Percentiles rank a stretch among this genome's conserved stretches.
phyloP scores from a whole-genome alignment of 371 early-diverging fungal species.

The Chytridiales sp. region DNA sequence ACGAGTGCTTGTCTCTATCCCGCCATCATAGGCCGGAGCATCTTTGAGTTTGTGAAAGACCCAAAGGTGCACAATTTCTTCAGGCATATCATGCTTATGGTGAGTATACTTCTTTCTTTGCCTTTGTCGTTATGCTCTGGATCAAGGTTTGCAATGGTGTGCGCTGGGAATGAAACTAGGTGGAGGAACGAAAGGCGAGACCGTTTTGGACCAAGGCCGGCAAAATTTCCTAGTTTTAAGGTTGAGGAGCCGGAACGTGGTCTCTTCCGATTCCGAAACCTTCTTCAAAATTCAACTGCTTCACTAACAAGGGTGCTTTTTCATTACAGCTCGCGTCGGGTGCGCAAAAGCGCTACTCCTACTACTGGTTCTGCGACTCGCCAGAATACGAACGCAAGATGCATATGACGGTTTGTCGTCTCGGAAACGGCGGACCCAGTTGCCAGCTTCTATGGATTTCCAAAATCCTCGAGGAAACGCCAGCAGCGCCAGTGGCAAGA shows the following conservation, averaged over 20 bases:
- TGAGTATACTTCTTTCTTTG: too few species aligned
- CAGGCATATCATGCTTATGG: conserved; percentile 23
- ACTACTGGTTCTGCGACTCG: conserved; percentile 29
- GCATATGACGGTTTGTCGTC: conserved; percentile 22
- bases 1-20: conserved; percentile 13
- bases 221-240: too few species aligned
- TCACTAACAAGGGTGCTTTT: too few species aligned
- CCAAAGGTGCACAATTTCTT: conserved; percentile 20
- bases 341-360: conserved; percentile 7
- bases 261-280: too few species aligned
- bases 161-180: too few species aligned
- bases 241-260: too few species aligned
- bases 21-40: conserved; percentile 15
- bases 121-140: too few species aligned
- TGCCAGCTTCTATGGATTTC: conserved; percentile 16
- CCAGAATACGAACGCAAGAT: conserved; percentile 24
- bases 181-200: too few species aligned
- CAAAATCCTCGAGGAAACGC: conserved; percentile 13
- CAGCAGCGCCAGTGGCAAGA: neutral
- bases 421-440: conserved; percentile 11
- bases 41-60: conserved; percentile 26
- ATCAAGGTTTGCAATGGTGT: too few species aligned
- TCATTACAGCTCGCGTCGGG: too few species aligned
- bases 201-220: too few species aligned
- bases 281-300: too few species aligned